Evolutionary conservation across 352 stramenopile species (phyloP), one percentile per base, ranked within the genome.

Genomic region (Phytophthora citrophthora): DNA sequence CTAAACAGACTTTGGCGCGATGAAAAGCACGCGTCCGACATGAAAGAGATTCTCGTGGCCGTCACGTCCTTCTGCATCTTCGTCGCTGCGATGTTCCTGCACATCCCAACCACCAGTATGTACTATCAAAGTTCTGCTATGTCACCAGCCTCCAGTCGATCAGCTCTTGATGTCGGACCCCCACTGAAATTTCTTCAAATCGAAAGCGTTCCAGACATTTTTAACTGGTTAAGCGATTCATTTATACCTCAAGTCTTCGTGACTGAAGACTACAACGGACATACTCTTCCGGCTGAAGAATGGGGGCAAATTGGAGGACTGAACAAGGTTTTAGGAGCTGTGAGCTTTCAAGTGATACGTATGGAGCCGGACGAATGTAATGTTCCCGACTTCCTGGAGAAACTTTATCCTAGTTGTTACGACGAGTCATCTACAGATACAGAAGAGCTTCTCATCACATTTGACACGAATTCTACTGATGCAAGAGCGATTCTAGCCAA

Each of bases 241-340:
- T 71, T 87, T 32, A 58, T 83, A 6, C 75, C 70, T 7, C 56
- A 61, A 32, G 57, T 80, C 48, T 87, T 87, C 20, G 64, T 83
- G 24, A 82, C 75, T 3, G 51, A 75, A 18, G 67, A 77, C 54
- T 79, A 83, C 73, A 81, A 81, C 31, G 67, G 58, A 3, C 43
- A 81, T 3, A 18, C 26, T 10, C 38, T 87, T 1, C 48, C 54
- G 40, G 54, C 64, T 38, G 50, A 79, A 32, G 48, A 72, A 26
- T 75, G 61, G 50, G 72, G 61, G 0, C 63, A 61, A 8, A 54
- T 84, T 11, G 68, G 58, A 5, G 56, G 24, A 2, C 62, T 79
- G 26, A 81, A 86, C 49, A 72, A 71, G 27, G 63, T 83, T 18
- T 48, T 86, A 1, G 74, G 72, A 6, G 72, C 55, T 32, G 70